phyloP scores from a whole-genome alignment of 352 stramenopile species.

The Phytophthora meadii region DNA sequence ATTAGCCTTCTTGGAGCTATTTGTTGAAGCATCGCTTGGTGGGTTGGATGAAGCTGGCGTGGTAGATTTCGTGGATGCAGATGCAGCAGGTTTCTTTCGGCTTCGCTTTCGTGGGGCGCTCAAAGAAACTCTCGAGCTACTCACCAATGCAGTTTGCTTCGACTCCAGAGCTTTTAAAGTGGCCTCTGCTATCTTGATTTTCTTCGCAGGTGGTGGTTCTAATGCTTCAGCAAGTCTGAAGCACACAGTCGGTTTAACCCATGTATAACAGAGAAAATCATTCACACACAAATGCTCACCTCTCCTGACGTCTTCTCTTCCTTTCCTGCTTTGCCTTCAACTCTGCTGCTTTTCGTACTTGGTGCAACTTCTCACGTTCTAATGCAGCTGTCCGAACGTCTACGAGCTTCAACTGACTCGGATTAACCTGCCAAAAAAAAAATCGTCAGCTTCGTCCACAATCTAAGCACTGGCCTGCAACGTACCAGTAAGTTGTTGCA shows the following conservation, averaged over 20 bases:
- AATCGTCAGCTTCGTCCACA: constrained; percentile 3
- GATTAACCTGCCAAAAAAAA: constrained; percentile 43
- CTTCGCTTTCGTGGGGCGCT: constrained; percentile 33
- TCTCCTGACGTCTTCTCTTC: constrained; percentile 42
- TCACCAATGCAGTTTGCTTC: constrained; percentile 13
- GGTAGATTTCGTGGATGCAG: constrained; percentile 9
- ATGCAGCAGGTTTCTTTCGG: constrained; percentile 41
- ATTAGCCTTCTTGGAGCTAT: constrained; percentile 17
- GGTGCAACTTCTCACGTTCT: constrained; percentile 47
- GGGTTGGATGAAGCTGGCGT: constrained; percentile 17
- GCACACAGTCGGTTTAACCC: not conserved
- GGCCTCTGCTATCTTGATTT: constrained; percentile 42
- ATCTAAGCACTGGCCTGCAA: constrained; percentile 6
- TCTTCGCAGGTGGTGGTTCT: constrained; percentile 50
- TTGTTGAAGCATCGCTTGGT: constrained; percentile 9
- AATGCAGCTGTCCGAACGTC: constrained; percentile 52
- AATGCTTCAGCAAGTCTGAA: constrained; percentile 35
- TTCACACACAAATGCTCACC: constrained; percentile 1
- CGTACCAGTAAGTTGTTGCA: constrained; percentile 79
- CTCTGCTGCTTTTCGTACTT: constrained; percentile 39
- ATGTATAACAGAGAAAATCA: not conserved
- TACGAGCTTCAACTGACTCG: constrained; percentile 45
- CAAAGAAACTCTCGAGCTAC: constrained; percentile 5
- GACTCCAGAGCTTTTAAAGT: constrained; percentile 37
- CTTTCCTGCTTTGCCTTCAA: constrained; percentile 42